phyloP scores from a whole-genome alignment of 345 rosid species.

The Hibiscus tridactylites region DNA sequence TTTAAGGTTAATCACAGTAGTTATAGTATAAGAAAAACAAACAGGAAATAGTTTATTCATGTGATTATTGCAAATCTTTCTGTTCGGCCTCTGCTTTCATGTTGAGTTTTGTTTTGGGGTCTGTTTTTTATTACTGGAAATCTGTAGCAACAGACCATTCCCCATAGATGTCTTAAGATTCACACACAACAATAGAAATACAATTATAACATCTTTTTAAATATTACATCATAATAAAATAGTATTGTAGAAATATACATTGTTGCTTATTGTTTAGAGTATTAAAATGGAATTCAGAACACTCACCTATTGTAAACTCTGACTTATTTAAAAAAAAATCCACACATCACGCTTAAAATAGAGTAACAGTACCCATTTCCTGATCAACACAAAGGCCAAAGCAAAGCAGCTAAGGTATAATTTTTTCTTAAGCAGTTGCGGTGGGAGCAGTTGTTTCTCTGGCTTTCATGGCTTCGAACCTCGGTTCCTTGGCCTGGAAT shows the following conservation, averaged over 20 bases:
- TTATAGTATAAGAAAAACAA: no score
- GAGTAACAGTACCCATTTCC: no score
- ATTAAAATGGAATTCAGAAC: neutral
- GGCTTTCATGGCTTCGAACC: constrained; percentile 87
- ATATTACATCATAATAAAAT: neutral
- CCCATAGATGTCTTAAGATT: no score
- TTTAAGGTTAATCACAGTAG: no score
- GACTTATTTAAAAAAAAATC: neutral
- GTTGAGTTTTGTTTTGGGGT: no score
- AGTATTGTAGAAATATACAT: neutral
- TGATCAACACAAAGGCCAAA: no score
- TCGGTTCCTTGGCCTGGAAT: constrained; percentile 87
- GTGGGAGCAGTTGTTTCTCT: constrained; percentile 25
- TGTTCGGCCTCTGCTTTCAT: no score
- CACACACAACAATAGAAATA: neutral
- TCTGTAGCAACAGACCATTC: no score
- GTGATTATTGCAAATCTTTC: neutral
- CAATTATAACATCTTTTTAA: neutral
- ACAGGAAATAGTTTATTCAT: neutral
- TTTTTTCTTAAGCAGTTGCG: neutral
- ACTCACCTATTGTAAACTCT: neutral
- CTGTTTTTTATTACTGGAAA: no score
- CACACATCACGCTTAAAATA: no score
- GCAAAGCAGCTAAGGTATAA: no score
- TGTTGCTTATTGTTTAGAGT: neutral